Percentiles rank a stretch among this genome's conserved stretches.
Conservation (phyloP, 805 yeast species). For the Metschnikowia vanudenii region DNA sequence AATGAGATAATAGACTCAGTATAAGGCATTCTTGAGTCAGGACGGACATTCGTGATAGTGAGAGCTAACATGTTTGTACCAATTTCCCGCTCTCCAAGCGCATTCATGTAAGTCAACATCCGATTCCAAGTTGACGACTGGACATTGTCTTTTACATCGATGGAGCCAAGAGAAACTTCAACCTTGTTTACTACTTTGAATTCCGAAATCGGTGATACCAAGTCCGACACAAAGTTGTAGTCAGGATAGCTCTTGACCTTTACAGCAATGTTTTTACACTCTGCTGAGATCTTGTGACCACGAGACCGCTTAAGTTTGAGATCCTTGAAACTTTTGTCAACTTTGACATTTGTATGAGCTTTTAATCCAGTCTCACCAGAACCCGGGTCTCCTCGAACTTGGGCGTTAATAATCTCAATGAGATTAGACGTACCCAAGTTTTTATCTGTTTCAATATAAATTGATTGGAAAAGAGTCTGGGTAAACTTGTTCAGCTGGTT, state of each 20-base stretch:
- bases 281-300: constrained; percentile 56
- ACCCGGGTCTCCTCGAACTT: constrained; percentile 25
- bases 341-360: constrained; percentile 24
- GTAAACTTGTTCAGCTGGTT: constrained; percentile 25
- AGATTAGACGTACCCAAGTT: constrained; percentile 46
- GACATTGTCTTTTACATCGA: constrained; percentile 71
- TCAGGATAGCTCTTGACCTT: constrained; percentile 45
- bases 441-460: constrained; percentile 62
- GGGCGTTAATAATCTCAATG: constrained; percentile 52
- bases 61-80: constrained; percentile 63
- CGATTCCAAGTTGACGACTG: constrained; percentile 91
- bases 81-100: constrained; percentile 66
- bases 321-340: constrained; percentile 40
- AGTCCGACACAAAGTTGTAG: constrained; percentile 26
- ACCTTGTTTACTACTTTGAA: constrained; percentile 51
- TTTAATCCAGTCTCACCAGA: constrained; percentile 5
- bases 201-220: constrained; percentile 27
- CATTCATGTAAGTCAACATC: constrained; percentile 66
- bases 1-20: constrained; percentile 61
- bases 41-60: constrained; percentile 58
- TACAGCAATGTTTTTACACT: constrained; percentile 52
- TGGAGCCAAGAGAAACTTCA: constrained; percentile 48
- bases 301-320: constrained; percentile 65
- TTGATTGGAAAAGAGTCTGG: constrained; percentile 74
- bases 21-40: constrained; percentile 61